Evolutionary conservation across 192 early-diverging fungal genomes (phyloP).

Genomic region (Gonapodya sp.): DNA sequence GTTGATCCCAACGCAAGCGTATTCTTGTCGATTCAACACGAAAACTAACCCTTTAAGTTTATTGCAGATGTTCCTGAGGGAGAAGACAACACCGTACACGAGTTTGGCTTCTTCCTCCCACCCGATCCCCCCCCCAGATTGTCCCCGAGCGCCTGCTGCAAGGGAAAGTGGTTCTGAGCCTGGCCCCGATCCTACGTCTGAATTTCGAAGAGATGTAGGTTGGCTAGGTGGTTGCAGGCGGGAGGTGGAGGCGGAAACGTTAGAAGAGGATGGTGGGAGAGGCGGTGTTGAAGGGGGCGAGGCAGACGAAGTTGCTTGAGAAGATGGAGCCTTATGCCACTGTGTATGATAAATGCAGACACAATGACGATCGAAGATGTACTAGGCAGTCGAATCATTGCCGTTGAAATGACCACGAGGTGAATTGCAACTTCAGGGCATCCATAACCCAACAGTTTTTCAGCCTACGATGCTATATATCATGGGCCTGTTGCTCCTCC

Average conservation of each 20-base stretch:
- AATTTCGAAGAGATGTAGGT: conserved; percentile 18
- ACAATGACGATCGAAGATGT: conserved; percentile 92
- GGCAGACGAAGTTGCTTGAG: conserved; percentile 17
- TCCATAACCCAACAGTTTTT: too few relatives aligned
- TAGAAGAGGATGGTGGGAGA: conserved; percentile 18
- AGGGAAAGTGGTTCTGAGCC: background rate
- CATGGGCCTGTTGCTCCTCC: background rate
- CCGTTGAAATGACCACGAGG: background rate
- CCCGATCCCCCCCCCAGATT: conserved; percentile 27
- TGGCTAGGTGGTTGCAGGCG: conserved; percentile 14
- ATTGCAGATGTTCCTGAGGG: conserved; percentile 74
- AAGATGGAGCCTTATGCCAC: conserved; percentile 49
- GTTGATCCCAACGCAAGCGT: too few relatives aligned
- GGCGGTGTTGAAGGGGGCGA: conserved; percentile 25
- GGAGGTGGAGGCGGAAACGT: conserved; percentile 18
- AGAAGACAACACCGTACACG: conserved; percentile 91
- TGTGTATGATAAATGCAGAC: conserved; percentile 78
- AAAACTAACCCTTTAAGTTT: conserved; percentile 52
- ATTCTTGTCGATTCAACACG: too few relatives aligned
- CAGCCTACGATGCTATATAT: background rate
- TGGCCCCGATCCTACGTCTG: conserved; percentile 25
- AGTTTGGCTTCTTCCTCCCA: conserved; percentile 84
- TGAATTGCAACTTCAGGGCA: background rate
- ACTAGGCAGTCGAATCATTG: too few relatives aligned
- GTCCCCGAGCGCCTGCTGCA: conserved; percentile 11